phyloP scores from a whole-genome alignment of 106 monocot species.

The Apostasia ramifera region DNA sequence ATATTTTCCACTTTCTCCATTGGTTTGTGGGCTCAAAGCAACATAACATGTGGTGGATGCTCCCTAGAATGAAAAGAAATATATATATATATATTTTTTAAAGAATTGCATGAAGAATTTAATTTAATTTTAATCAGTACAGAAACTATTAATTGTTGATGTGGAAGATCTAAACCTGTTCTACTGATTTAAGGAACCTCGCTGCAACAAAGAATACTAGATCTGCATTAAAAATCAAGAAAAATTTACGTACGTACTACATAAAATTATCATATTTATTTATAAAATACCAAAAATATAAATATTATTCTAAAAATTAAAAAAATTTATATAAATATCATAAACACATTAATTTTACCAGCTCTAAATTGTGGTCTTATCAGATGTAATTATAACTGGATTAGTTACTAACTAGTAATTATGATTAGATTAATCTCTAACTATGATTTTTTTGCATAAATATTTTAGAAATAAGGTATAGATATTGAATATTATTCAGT shows the following conservation, averaged over 20 bases:
- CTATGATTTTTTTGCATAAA: no score
- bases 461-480: neutral
- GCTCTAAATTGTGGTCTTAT: no score
- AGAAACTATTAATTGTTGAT: neutral
- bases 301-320: no score
- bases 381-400: no score
- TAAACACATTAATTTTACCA: no score
- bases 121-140: no score
- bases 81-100: neutral
- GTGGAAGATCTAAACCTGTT: conserved; percentile 21
- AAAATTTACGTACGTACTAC: neutral
- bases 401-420: no score
- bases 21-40: conserved; percentile 18
- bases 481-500: neutral
- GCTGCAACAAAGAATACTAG: conserved; percentile 31
- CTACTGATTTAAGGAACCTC: conserved; percentile 27
- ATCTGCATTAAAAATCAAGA: conserved; percentile 18
- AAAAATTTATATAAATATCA: no score
- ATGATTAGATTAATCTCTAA: no score
- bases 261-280: no score
- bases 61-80: conserved; percentile 14
- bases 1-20: conserved; percentile 29
- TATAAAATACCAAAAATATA: no score
- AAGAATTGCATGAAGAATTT: neutral
- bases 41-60: conserved; percentile 44